Conservation (phyloP, 2,329 filamentous ascomycete genomes). For the Herpomyces periplanetae region DNA sequence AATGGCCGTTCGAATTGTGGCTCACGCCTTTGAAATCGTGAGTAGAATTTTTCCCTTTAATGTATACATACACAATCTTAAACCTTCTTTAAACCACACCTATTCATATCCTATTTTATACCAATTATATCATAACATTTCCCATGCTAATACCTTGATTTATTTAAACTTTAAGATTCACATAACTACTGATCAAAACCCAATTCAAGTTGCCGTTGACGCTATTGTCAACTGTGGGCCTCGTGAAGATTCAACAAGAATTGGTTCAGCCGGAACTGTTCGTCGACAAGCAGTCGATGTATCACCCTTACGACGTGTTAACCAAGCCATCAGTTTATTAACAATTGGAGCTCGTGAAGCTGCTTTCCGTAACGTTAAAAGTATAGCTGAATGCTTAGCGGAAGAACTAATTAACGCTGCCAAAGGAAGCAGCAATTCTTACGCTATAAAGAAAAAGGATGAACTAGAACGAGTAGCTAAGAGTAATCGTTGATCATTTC, state of each 20-base stretch:
- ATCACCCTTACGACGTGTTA: conserved; percentile 91
- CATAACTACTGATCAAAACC: conserved; percentile 99
- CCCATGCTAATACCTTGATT: no score
- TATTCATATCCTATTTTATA: conserved; percentile 2
- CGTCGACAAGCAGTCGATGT: conserved; percentile 99
- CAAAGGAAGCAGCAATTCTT: conserved; percentile 99
- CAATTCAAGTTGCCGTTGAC: conserved; percentile 95
- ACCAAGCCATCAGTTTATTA: conserved; percentile 96
- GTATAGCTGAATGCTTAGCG: conserved; percentile 91
- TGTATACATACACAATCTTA: conserved; percentile 1
- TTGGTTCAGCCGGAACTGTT: conserved; percentile 96
- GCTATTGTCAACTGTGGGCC: conserved; percentile 99
- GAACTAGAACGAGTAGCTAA: conserved; percentile 99
- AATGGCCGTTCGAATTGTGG: conserved; percentile 96
- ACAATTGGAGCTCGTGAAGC: conserved; percentile 97
- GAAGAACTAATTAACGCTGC: conserved; percentile 99
- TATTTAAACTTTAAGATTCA: conserved; percentile 25
- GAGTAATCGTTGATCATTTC: conserved; percentile 99
- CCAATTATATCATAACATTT: conserved; percentile 1
- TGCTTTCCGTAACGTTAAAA: conserved; percentile 99
- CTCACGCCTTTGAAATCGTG: conserved; percentile 98
- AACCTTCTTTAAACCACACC: conserved; percentile 1
- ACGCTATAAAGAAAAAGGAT: conserved; percentile 99
- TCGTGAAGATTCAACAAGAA: conserved; percentile 98
- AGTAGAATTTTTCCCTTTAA: conserved; percentile 10